Conservation (phyloP, 805 yeast species). For the Wickerhamiella slavikovae region DNA sequence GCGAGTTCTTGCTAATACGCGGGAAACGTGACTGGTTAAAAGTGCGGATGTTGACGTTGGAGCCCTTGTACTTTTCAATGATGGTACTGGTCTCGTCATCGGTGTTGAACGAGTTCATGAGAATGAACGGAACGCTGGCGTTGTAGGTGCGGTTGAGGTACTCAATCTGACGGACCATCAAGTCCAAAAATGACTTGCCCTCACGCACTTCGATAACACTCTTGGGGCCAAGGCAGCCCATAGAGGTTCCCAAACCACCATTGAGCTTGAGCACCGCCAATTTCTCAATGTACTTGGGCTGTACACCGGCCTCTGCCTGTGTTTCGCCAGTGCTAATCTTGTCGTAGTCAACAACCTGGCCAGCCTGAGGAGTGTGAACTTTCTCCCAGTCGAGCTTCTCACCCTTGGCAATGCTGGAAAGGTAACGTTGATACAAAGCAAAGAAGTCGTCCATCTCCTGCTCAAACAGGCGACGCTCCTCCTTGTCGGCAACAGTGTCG, state of each 20-base stretch:
- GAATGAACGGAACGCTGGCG: slow-evolving; percentile 82
- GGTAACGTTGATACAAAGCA: slow-evolving; percentile 78
- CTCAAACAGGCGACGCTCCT: slow-evolving; percentile 38
- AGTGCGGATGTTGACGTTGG: slow-evolving; percentile 82
- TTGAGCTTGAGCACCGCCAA: slow-evolving; percentile 90
- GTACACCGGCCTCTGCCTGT: slow-evolving; percentile 14
- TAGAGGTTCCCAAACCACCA: slow-evolving; percentile 97
- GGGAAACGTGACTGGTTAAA: slow-evolving; percentile 98
- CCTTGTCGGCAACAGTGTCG: slow-evolving; percentile 44
- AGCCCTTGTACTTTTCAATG: slow-evolving; percentile 92
- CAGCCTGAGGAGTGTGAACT: slow-evolving; percentile 74
- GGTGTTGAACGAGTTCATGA: slow-evolving; percentile 98
- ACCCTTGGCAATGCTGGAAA: slow-evolving; percentile 74
- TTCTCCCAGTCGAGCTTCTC: slow-evolving; percentile 82
- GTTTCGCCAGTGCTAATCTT: slow-evolving; percentile 24
- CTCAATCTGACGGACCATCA: slow-evolving; percentile 92
- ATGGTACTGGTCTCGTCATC: slow-evolving; percentile 87
- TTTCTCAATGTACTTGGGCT: slow-evolving; percentile 36
- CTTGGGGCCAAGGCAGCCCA: slow-evolving; percentile 99
- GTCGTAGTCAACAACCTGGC: slow-evolving; percentile 71
- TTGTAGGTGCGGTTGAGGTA: slow-evolving; percentile 76
- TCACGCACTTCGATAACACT: slow-evolving; percentile 97
- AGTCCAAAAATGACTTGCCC: slow-evolving; percentile 89
- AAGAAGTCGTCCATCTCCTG: slow-evolving; percentile 88
- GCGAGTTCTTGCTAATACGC: slow-evolving; percentile 85